Evolutionary conservation across 495 filamentous ascomycete species (phyloP).

Genomic region (Lasiosphaeris hirsuta): DNA sequence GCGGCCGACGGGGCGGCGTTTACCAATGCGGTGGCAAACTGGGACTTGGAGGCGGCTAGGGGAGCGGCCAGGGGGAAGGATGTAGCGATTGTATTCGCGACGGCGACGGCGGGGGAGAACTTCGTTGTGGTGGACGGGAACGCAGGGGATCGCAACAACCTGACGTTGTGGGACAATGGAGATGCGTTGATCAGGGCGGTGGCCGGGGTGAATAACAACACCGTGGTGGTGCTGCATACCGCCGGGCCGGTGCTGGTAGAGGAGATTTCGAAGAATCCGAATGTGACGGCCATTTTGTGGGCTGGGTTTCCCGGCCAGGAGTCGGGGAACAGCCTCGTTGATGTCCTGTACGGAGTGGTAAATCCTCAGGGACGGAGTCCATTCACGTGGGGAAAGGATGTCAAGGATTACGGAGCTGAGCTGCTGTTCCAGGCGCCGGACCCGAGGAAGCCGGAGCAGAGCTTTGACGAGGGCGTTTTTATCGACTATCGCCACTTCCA

Average conservation of each 20-base stretch:
- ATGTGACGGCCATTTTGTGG: constrained; percentile 56
- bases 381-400: constrained; percentile 50
- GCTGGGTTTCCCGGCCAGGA: constrained; percentile 56
- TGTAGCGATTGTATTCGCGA: constrained; percentile 56
- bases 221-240: constrained; percentile 54
- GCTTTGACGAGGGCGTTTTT: constrained; percentile 47
- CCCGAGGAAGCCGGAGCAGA: constrained; percentile 33
- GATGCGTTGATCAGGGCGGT: constrained; percentile 51
- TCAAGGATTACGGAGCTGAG: constrained; percentile 46
- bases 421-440: constrained; percentile 32
- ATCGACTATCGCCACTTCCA: constrained; percentile 55
- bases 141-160: constrained; percentile 51
- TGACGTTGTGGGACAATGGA: constrained; percentile 50
- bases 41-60: constrained; percentile 32
- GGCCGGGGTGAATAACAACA: constrained; percentile 47
- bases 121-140: constrained; percentile 57
- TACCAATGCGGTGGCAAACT: constrained; percentile 33
- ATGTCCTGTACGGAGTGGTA: constrained; percentile 49
- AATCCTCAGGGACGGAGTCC: constrained; percentile 53
- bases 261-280: constrained; percentile 48
- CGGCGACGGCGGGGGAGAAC: constrained; percentile 52
- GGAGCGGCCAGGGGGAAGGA: constrained; percentile 36
- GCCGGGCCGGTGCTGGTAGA: constrained; percentile 49
- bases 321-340: constrained; percentile 49
- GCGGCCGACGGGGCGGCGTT: constrained; percentile 25